Base-by-base conservation (phyloP, 1,139 yeast species). In the Yamadazyma buinensis region DNA sequence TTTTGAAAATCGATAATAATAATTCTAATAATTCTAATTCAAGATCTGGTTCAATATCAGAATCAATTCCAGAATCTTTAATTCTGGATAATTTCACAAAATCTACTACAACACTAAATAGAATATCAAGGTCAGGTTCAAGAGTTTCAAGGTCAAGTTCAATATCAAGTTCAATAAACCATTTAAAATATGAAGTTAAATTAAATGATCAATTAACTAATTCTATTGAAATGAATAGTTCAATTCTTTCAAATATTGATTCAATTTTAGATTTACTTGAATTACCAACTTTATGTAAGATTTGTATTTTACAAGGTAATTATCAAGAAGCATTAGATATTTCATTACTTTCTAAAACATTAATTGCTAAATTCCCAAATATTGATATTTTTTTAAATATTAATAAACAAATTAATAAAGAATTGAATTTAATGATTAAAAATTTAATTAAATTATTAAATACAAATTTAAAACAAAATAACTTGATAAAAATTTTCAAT, bases 251-350 rank as follows among this genome's bases (percentile, higher is more conserved):
- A 25, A 81, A 84, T 44, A 72, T 87, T 44, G 92, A 83, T 42
- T 74, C 80, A 20, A 69, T 88, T 9, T 75, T 84, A 42, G 95
- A 86, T 48, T 71, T 88, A 9, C 64, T 90, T 42, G 95, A 87
- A 51, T 63, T 92, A 22, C 97, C 97, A 0, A 73, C 94, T 2
- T 58, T 90, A 34, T 80, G 94, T 27, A 72, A 79, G 36, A 77
- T 90, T n/a, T 86, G 97, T 57, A 86, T 88, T 6, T 68, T 77
- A 34, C 84, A 84, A 35, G 96, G 96, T 0, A 85, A 85, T 52
- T 92, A 88, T 53, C 85, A 88, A 27, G 96, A 88, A 49, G 88
- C 96, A 6, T 71, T 90, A 24, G 95, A 86, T 46, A 75, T 85
- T 13, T 80, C 87, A 13, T 72, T 82, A 29, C 78, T 84, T 50